A percentile compares a stretch with the other conserved stretches of the same genome.
These are phyloP conservation scores for Geranium brycei DNA, from an alignment of 345 rosid genomes.

Conservation along the genomic window DNA sequence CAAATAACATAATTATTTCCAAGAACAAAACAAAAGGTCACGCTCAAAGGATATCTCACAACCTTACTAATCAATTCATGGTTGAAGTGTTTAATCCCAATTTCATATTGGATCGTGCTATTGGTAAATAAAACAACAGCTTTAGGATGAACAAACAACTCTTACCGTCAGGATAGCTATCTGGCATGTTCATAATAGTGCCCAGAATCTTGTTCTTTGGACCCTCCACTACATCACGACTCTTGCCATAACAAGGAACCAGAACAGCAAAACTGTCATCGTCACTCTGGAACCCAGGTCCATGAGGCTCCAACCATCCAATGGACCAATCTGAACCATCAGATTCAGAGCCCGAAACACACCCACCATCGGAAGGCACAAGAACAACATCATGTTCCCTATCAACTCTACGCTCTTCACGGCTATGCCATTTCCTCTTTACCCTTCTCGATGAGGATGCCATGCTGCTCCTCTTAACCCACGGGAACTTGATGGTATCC, in stretches of 20 bases:
- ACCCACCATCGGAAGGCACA: constrained; percentile 66
- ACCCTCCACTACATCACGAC: constrained; percentile 21
- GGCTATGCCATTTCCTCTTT: constrained; percentile 52
- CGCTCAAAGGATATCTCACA: background rate
- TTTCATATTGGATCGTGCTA: background rate
- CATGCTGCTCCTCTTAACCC: constrained; percentile 21
- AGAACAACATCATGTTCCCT: constrained; percentile 58
- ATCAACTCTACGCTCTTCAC: constrained; percentile 58
- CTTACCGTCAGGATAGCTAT: constrained; percentile 36
- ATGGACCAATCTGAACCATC: constrained; percentile 63
- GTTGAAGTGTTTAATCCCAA: background rate
- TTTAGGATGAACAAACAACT: constrained; percentile 4
- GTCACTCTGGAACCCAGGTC: constrained; percentile 46
- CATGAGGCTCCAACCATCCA: constrained; percentile 81
- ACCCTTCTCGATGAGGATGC: constrained; percentile 43
- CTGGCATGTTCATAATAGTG: constrained; percentile 30
- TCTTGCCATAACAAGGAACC: constrained; percentile 54
- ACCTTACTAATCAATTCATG: background rate
- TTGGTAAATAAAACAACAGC: background rate
- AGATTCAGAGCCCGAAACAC: constrained; percentile 65
- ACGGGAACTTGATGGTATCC: constrained; percentile 46
- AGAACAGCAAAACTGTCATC: constrained; percentile 65
- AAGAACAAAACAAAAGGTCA: too few relatives aligned
- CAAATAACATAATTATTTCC: too few relatives aligned
- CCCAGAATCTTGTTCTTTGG: constrained; percentile 22